Base-by-base conservation (phyloP, 1,139 yeast genomes). In the Debaryomyces subglobosus region DNA sequence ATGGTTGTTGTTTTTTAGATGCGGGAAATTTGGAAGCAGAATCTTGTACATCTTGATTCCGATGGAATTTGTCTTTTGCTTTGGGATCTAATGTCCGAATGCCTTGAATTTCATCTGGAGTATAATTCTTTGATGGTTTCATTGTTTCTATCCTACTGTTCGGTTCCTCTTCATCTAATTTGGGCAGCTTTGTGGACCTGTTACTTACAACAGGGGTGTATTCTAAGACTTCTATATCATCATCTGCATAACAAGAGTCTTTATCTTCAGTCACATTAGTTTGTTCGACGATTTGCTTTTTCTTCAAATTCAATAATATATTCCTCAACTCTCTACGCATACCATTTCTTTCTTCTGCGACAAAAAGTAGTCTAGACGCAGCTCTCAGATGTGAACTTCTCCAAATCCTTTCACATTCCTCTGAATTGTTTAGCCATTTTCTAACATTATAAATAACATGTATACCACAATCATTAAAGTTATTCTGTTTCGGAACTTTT, bases 391-490 rank as follows among this genome's bases (percentile, higher is more conserved):
- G 61, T 37, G 63, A 51, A 38, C 56, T 59, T 49, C 69, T 66
- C 89, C 91, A 85, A 10, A 81, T 57, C 32, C 65, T 62, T 35
- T 84, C 74, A 50, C 89, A 82, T 38, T 62, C 71, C 0, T 62
- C 62, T 0, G 85, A 82, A 43, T 78, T 67, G 33, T 72, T 68
- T 44, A 89, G 71, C 71, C 92, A 87, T 56, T 79, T 81, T 52
- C 81, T 78, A 12, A 89, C 80, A 59, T 89, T 94, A 59, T 86
- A 86, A 23, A 95, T 85, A 4, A 94, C 88, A 68, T 89, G 97
- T 20, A 95, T 83, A 1, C 99, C 99, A 69, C 99, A 95, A 64
- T 95, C 99, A 61, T 92, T 89, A 67, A 85, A 85, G 63, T 95
- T 95, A 44, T 84, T 84, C 62, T 95, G 99, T 52, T 79, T 84